phyloP scores from a whole-genome alignment of 495 filamentous ascomycete species.

The Penicillium waksmanii region DNA sequence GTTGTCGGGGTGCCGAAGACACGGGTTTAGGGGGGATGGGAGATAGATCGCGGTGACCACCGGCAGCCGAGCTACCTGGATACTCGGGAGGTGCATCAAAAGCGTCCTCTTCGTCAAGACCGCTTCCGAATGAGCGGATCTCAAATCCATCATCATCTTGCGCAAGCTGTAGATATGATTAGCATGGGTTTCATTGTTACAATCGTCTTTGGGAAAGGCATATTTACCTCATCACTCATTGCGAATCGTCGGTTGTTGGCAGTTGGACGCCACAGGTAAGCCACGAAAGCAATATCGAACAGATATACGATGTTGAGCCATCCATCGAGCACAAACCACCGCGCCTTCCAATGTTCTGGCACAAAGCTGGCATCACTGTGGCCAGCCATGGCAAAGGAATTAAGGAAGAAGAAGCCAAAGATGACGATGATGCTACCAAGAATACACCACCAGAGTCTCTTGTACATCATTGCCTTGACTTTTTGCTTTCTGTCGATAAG shows the following conservation, averaged over 20 bases:
- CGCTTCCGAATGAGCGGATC: slow-evolving; percentile 88
- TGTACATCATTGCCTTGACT: slow-evolving; percentile 94
- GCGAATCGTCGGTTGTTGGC: slow-evolving; percentile 97
- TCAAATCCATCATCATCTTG: slow-evolving; percentile 99
- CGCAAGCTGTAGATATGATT: slow-evolving; percentile 63
- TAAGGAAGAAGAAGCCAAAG: slow-evolving; percentile 95
- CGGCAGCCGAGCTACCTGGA: slow-evolving; percentile 29
- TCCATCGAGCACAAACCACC: slow-evolving; percentile 97
- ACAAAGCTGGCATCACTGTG: slow-evolving; percentile 82
- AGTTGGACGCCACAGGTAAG: slow-evolving; percentile 97
- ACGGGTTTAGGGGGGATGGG: slow-evolving; percentile 57
- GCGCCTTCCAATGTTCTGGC: slow-evolving; percentile 91
- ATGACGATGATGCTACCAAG: slow-evolving; percentile 90
- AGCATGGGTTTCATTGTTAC: slow-evolving; percentile 19
- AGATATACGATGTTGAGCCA: slow-evolving; percentile 98
- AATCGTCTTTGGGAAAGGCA: background rate
- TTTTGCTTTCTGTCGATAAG: slow-evolving; percentile 91
- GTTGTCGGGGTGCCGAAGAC: slow-evolving; percentile 43
- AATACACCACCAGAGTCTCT: slow-evolving; percentile 98
- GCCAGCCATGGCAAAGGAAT: slow-evolving; percentile 90
- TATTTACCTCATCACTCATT: slow-evolving; percentile 90
- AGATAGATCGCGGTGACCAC: slow-evolving; percentile 46
- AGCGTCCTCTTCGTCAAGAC: slow-evolving; percentile 68
- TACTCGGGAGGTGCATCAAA: slow-evolving; percentile 47
- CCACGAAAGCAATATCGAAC: slow-evolving; percentile 85